These are phyloP conservation scores for Byssothecium circinans DNA, from an alignment of 2,329 filamentous ascomycete genomes.

Conservation along the genomic window DNA sequence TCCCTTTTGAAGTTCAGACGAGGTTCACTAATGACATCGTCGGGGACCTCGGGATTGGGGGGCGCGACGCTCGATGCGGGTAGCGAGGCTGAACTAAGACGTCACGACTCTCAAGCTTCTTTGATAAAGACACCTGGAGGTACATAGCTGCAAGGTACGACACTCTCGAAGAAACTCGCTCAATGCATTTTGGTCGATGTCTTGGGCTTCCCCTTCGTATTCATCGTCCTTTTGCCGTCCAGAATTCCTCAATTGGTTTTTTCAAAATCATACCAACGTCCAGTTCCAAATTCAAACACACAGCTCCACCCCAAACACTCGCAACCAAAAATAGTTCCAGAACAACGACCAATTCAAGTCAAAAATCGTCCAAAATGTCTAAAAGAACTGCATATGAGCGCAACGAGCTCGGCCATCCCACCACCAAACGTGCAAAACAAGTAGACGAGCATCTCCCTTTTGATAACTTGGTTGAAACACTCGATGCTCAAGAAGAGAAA, in stretches of 20 bases:
- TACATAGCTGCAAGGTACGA: constrained; percentile 1
- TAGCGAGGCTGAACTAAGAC: neutral
- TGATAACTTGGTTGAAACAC: constrained; percentile 43
- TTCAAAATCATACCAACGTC: neutral
- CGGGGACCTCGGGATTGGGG: no score
- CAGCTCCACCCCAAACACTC: neutral
- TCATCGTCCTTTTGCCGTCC: neutral
- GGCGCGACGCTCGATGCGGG: neutral
- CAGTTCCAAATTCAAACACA: neutral
- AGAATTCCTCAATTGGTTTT: neutral
- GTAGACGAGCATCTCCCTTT: constrained; percentile 51
- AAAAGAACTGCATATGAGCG: constrained; percentile 35
- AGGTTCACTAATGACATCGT: neutral
- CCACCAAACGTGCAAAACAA: constrained; percentile 54
- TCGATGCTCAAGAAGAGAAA: constrained; percentile 45
- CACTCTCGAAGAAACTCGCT: neutral
- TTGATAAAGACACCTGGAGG: neutral
- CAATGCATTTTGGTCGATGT: neutral
- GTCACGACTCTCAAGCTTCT: constrained; percentile 1
- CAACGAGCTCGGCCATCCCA: constrained; percentile 47
- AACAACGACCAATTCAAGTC: constrained; percentile 2
- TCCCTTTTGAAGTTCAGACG: no score
- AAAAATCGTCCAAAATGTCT: constrained; percentile 22
- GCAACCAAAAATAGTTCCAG: constrained; percentile 8
- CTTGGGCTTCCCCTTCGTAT: neutral